A percentile compares a stretch with the other conserved stretches of the same genome.
phyloP scores from a whole-genome alignment of 129 eudicot species.

The Dittrichia graveolens region DNA sequence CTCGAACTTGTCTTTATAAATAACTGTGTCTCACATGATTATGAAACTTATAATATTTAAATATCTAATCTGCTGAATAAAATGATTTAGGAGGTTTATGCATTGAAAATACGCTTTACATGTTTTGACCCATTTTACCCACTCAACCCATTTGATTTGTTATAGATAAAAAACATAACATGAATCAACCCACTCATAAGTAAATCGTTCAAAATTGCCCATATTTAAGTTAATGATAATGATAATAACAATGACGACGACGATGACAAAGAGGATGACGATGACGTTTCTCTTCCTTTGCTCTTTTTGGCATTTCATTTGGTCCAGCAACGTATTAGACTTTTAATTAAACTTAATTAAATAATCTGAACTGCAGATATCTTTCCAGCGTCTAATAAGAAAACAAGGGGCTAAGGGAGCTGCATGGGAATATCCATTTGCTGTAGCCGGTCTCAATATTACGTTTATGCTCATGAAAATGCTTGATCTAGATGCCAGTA shows the following conservation, averaged over 20 bases:
- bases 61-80: neutral
- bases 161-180: neutral
- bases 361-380: constrained; percentile 47
- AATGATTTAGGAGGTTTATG: neutral
- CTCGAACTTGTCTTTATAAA: neutral
- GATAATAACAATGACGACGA: no score
- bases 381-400: constrained; percentile 63
- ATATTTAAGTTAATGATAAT: constrained; percentile 2
- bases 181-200: neutral
- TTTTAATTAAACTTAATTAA: neutral
- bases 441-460: constrained; percentile 94
- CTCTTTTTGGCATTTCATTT: neutral
- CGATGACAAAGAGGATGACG: neutral
- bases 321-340: neutral
- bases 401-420: constrained; percentile 74
- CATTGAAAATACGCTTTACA: neutral
- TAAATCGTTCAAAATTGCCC: neutral
- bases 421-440: constrained; percentile 95
- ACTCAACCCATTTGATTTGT: neutral
- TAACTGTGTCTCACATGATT: neutral
- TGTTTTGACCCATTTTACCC: neutral
- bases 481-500: constrained; percentile 83
- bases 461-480: constrained; percentile 94
- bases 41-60: neutral
- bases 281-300: neutral